Evolutionary conservation across 2,329 filamentous ascomycete species (phyloP).

Genomic region (Beauveria medogensis): DNA sequence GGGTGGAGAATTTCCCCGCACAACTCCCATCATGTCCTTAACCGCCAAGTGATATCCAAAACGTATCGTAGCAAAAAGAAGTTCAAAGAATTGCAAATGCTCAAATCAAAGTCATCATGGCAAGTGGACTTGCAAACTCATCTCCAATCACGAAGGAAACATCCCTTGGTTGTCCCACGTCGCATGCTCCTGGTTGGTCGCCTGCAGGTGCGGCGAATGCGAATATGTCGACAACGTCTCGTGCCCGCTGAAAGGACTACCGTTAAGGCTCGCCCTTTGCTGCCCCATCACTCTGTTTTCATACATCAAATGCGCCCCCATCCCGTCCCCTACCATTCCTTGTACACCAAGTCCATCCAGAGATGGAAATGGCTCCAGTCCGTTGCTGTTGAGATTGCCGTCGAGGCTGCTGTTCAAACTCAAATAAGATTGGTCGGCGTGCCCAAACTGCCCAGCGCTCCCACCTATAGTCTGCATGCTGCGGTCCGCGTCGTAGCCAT

Average conservation of each 20-base stretch:
- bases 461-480: slow-evolving; percentile 20
- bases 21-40: too few relatives aligned
- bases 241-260: slow-evolving; percentile 30
- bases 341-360: slow-evolving; percentile 27
- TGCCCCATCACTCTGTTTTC: slow-evolving; percentile 23
- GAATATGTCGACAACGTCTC: slow-evolving; percentile 28
- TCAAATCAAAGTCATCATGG: not conserved
- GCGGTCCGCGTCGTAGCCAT: slow-evolving; percentile 16
- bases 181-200: slow-evolving; percentile 15
- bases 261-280: slow-evolving; percentile 21
- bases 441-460: slow-evolving; percentile 18
- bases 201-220: slow-evolving; percentile 25
- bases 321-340: slow-evolving; percentile 16
- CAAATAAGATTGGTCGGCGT: slow-evolving; percentile 18
- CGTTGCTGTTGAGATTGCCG: not conserved
- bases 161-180: slow-evolving; percentile 19
- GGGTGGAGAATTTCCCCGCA: too few relatives aligned
- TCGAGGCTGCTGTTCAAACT: slow-evolving; percentile 9
- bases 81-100: not conserved
- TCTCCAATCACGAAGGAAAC: slow-evolving; percentile 1
- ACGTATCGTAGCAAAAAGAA: not conserved
- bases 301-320: slow-evolving; percentile 23
- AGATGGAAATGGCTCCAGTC: slow-evolving; percentile 24
- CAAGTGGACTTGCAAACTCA: slow-evolving; percentile 1
- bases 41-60: not conserved